A percentile compares a stretch with the other conserved stretches of the same genome.
Conservation (phyloP, 345 rosid genomes). For the Reutealis trisperma region DNA sequence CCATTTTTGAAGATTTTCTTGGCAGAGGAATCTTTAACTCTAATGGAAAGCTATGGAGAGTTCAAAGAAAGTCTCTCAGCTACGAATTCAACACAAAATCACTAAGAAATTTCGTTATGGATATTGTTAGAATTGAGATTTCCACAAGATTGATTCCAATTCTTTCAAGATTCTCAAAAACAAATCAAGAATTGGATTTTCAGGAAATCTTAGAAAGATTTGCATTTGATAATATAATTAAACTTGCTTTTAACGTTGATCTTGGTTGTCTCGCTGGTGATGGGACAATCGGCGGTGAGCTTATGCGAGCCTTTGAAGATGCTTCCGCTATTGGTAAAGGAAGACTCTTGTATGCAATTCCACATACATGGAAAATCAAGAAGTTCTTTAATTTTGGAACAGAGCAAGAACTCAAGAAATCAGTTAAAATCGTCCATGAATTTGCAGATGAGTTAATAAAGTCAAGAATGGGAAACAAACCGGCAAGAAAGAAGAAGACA, state of each 20-base stretch:
- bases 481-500: slow-evolving; percentile 6
- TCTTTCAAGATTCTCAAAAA: slow-evolving; percentile 18
- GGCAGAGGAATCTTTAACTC: slow-evolving; percentile 52
- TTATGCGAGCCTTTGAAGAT: slow-evolving; percentile 32
- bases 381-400: slow-evolving; percentile 10
- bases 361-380: not conserved
- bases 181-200: slow-evolving; percentile 27
- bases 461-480: not conserved
- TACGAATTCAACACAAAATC: slow-evolving; percentile 49
- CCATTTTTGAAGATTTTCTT: slow-evolving; percentile 40
- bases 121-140: slow-evolving; percentile 33
- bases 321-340: slow-evolving; percentile 24
- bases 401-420: slow-evolving; percentile 6
- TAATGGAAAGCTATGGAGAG: slow-evolving; percentile 43
- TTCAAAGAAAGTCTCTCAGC: slow-evolving; percentile 48
- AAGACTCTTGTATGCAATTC: slow-evolving; percentile 25
- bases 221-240: slow-evolving; percentile 35
- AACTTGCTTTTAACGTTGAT: slow-evolving; percentile 30
- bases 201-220: slow-evolving; percentile 25
- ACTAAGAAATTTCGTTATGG: slow-evolving; percentile 37
- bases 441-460: slow-evolving; percentile 20
- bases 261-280: slow-evolving; percentile 17
- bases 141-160: slow-evolving; percentile 33
- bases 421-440: slow-evolving; percentile 14
- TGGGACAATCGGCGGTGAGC: slow-evolving; percentile 9